Base-by-base conservation (phyloP, 139 green algal genomes). In the Chlorella sorokiniana region DNA sequence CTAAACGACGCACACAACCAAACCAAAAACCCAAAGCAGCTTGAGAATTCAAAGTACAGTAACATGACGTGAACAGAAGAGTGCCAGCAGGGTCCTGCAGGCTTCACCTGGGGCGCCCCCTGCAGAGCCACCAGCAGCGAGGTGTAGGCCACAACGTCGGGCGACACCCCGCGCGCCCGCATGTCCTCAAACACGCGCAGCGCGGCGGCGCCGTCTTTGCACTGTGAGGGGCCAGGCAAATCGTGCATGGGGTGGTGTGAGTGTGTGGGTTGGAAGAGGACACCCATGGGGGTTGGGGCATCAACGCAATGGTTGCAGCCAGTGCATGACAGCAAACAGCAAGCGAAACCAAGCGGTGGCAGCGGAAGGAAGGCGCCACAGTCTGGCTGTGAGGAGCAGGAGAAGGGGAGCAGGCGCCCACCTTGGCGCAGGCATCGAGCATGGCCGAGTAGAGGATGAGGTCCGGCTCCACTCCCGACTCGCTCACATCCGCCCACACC, bases 371-470 rank as follows among this genome's bases (percentile, higher is more conserved):
- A n/a, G n/a, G n/a, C n/a, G n/a, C n/a, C n/a, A n/a, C n/a, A n/a
- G n/a, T n/a, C n/a, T n/a, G n/a, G n/a, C n/a, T n/a, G 10, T 61
- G 52, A 18, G 11, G 52, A 29, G 52, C 3, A 61, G 52, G 6
- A 25, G 27, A 22, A 14, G 6, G 9, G 61, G 61, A 16, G 11
- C 67, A 18, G 6, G 8, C 22, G 4, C 54, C 4, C 77, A 76
- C 81, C 81, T 80, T 86, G n/a, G 81, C 81, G 23, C 81, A 86
- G 41, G 54, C n/a, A 40, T 86, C 81, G 2, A 86, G 76, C 72
- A 86, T 77, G 16, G 72, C 73, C 4, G 81, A 75, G 67, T 70
- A 82, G 14, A 77, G 40, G 2, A 86, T 72, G 1, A 86, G 54
- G 27, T 86, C 81, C 0, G 59, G 71, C 1, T 48, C 11, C 27